Conservation (phyloP, 2,329 filamentous ascomycete genomes). For the Hypoxylon sp. region DNA sequence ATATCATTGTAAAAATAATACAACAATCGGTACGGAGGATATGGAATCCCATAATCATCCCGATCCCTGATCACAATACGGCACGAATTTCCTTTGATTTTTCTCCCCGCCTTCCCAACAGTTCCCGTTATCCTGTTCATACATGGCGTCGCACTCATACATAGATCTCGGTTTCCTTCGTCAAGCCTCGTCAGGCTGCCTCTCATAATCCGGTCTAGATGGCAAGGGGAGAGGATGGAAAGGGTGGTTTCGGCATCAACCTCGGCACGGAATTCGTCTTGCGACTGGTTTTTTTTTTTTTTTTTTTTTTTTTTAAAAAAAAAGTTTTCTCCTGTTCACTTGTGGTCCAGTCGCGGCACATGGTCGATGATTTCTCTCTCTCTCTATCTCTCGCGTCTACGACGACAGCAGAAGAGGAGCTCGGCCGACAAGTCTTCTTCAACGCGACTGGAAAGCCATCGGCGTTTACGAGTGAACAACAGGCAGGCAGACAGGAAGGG, state of each 20-base stretch:
- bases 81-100: not conserved
- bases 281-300: not conserved
- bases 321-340: too few species aligned
- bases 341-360: not conserved
- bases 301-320: not conserved
- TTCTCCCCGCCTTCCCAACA: conserved; percentile 32
- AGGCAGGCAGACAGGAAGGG: not conserved
- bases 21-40: not conserved
- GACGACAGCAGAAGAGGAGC: not conserved
- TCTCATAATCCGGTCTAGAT: not conserved
- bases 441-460: conserved; percentile 5
- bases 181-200: not conserved
- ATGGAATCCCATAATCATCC: not conserved
- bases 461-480: conserved; percentile 16
- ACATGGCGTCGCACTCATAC: conserved; percentile 12
- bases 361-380: not conserved
- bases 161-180: conserved; percentile 27
- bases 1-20: conserved; percentile 20
- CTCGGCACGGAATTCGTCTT: not conserved
- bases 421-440: not conserved
- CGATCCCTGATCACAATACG: too few species aligned
- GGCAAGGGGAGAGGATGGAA: not conserved
- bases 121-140: conserved; percentile 36
- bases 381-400: not conserved
- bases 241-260: not conserved